phyloP scores from a whole-genome alignment of 2,329 filamentous ascomycete species.

The Hypoxylon sp. region DNA sequence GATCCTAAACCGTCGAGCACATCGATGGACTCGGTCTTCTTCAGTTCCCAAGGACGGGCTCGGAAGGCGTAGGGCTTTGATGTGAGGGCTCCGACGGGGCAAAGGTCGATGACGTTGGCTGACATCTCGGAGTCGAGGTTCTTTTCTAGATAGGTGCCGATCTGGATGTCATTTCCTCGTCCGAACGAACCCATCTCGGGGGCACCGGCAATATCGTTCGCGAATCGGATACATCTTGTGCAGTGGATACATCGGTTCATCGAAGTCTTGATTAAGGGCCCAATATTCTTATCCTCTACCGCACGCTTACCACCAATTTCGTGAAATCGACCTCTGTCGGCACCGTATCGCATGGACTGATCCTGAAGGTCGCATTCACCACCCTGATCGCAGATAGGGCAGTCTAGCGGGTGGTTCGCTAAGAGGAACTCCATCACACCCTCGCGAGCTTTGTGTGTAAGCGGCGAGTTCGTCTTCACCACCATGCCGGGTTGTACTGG shows the following conservation, averaged over 20 bases:
- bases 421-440: conserved; percentile 99
- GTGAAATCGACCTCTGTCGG: conserved; percentile 96
- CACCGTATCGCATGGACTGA: conserved; percentile 98
- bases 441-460: conserved; percentile 97
- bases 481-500: conserved; percentile 99
- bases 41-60: conserved; percentile 95
- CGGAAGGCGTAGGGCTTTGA: conserved; percentile 99
- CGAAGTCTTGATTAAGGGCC: conserved; percentile 97
- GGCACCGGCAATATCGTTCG: conserved; percentile 96
- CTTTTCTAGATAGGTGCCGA: conserved; percentile 96
- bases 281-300: conserved; percentile 99
- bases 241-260: conserved; percentile 99
- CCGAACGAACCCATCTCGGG: conserved; percentile 95
- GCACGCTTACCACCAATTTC: conserved; percentile 96
- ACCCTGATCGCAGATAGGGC: conserved; percentile 98
- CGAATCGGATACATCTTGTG: conserved; percentile 96
- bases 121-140: conserved; percentile 96
- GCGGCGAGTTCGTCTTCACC: conserved; percentile 96
- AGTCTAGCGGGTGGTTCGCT: conserved; percentile 96
- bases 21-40: conserved; percentile 96
- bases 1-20: conserved; percentile 94
- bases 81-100: conserved; percentile 94
- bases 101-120: conserved; percentile 97
- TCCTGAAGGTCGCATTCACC: conserved; percentile 99
- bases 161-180: conserved; percentile 97